Percentiles rank a stretch among this genome's conserved stretches.
phyloP scores from a whole-genome alignment of 129 eudicot genomes.

The Tanacetum coccineum region DNA sequence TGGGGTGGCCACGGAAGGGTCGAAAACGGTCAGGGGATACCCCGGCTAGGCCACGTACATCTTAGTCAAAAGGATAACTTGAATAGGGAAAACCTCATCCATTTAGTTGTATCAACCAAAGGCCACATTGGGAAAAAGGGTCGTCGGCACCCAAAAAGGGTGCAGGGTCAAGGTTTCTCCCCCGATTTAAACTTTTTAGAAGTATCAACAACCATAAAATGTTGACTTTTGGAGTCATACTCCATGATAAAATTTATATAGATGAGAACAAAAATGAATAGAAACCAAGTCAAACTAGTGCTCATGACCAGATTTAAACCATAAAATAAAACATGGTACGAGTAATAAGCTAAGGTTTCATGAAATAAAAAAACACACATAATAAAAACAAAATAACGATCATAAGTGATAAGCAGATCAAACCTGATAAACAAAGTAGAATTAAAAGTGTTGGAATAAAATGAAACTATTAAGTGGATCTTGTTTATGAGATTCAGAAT shows the following conservation, averaged over 20 bases:
- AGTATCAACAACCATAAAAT: neutral
- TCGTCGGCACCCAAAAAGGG: too few species aligned
- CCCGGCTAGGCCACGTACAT: too few species aligned
- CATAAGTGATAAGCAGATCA: slow-evolving; percentile 17
- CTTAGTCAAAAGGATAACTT: too few species aligned
- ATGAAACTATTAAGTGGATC: neutral
- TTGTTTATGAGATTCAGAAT: too few species aligned
- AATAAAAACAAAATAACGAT: slow-evolving; percentile 1
- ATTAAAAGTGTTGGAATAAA: slow-evolving; percentile 14
- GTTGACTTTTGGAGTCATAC: slow-evolving; percentile 12
- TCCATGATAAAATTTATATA: neutral
- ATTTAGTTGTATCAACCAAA: neutral
- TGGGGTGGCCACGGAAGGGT: too few species aligned
- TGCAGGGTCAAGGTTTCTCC: too few species aligned
- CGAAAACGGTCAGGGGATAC: too few species aligned
- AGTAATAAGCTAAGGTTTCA: slow-evolving; percentile 20
- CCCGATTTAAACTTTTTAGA: too few species aligned
- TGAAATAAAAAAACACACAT: neutral
- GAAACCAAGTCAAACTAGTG: too few species aligned
- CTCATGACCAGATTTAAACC: neutral
- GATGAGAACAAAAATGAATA: too few species aligned
- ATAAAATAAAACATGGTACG: neutral
- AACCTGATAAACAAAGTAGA: slow-evolving; percentile 26
- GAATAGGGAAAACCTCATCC: too few species aligned
- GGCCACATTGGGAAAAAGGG: too few species aligned